A percentile compares a stretch with the other conserved stretches of the same genome.
phyloP scores from a whole-genome alignment of 208 protist genomes.

The Wallacemonas sp. region DNA sequence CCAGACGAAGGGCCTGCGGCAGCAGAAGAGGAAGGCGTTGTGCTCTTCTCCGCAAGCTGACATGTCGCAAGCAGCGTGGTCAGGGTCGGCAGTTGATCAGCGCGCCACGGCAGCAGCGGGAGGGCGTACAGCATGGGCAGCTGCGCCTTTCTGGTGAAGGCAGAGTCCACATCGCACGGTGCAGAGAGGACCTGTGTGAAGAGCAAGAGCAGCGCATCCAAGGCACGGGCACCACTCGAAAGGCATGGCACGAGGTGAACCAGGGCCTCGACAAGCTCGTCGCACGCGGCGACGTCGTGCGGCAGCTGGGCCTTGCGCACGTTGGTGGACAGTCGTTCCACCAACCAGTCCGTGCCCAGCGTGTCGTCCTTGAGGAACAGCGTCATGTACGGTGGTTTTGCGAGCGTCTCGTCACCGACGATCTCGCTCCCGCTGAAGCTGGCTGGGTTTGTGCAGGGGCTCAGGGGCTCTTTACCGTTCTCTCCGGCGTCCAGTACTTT shows the following conservation, averaged over 20 bases:
- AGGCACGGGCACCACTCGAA: not conserved
- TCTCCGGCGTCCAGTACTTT: too few relatives aligned
- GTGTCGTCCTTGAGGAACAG: conserved; percentile 2
- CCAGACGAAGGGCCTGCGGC: not conserved
- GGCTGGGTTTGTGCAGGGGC: not conserved
- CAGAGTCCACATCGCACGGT: not conserved
- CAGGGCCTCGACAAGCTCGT: conserved; percentile 4
- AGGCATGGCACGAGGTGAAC: not conserved
- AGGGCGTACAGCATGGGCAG: conserved; percentile 46
- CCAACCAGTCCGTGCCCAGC: conserved; percentile 5
- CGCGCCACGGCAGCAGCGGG: conserved; percentile 33
- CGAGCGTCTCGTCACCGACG: not conserved
- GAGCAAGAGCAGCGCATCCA: not conserved
- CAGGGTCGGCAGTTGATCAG: conserved; percentile 25
- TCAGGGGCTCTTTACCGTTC: not conserved
- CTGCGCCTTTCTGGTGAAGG: conserved; percentile 21
- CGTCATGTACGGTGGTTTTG: not conserved
- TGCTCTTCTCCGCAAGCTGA: too few relatives aligned
- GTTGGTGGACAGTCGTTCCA: not conserved
- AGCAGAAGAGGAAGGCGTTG: not conserved
- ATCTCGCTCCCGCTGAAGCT: conserved; percentile 7
- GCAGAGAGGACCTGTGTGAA: not conserved
- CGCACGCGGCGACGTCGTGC: not conserved
- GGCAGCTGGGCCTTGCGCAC: not conserved
- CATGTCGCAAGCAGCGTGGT: conserved; percentile 30